phyloP scores from a whole-genome alignment of 306 rosid genomes.

The Fragaria ananassa region DNA sequence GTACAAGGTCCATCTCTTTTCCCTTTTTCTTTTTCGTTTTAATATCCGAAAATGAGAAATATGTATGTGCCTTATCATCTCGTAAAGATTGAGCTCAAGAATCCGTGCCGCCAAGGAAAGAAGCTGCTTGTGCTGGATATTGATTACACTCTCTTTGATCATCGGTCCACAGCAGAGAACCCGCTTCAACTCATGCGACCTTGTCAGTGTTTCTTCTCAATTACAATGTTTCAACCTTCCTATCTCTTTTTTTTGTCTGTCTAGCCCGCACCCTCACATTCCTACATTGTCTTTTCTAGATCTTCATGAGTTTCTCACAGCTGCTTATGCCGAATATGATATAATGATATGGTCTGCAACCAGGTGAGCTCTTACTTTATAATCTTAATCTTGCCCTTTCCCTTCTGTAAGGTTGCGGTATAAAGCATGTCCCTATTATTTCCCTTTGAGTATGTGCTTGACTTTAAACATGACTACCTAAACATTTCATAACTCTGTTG shows the following conservation, averaged over 20 bases:
- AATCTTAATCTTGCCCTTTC: background rate
- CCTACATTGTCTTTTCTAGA: conserved; percentile 41
- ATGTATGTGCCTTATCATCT: background rate
- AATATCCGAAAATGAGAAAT: too few relatives aligned
- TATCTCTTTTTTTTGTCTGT: background rate
- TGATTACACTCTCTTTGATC: conserved; percentile 95
- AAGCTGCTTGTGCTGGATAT: conserved; percentile 93
- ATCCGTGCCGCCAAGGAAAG: conserved; percentile 87
- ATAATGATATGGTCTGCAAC: conserved; percentile 99
- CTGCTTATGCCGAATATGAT: conserved; percentile 82
- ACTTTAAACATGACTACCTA: too few relatives aligned
- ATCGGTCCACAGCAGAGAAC: conserved; percentile 91
- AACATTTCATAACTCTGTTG: background rate
- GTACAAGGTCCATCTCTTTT: conserved; percentile 43
- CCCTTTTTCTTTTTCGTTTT: background rate
- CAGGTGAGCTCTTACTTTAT: conserved; percentile 46
- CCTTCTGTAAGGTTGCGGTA: background rate
- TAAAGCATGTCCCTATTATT: background rate
- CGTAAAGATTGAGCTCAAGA: conserved; percentile 60
- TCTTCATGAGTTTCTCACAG: conserved; percentile 90
- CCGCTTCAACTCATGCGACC: conserved; percentile 96
- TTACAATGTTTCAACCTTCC: background rate
- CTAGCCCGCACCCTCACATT: background rate
- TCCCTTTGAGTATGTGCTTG: background rate
- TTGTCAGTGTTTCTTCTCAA: conserved; percentile 42